Evolutionary conservation across 2,329 filamentous ascomycete species (phyloP).

Genomic region (Pseudogymnoascus sp.): DNA sequence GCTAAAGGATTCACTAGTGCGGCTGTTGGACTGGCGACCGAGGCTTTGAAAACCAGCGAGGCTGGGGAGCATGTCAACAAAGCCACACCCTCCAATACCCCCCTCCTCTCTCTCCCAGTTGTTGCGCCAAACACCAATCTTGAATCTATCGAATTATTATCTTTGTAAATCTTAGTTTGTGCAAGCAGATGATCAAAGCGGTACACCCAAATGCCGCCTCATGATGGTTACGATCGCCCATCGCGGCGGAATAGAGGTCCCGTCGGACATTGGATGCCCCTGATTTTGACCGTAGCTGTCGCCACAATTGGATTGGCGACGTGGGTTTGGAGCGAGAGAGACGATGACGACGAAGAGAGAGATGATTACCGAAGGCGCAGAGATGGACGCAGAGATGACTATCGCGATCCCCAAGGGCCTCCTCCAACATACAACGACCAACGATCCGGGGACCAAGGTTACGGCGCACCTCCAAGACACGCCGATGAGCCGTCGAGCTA

Average conservation of each 20-base stretch:
- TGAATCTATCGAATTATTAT: background rate
- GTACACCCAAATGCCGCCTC: slow-evolving; percentile 47
- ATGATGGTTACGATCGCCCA: slow-evolving; percentile 48
- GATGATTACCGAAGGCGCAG: slow-evolving; percentile 43
- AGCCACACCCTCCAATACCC: background rate
- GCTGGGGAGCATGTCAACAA: slow-evolving; percentile 1
- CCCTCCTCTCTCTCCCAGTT: background rate
- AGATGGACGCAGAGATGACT: slow-evolving; percentile 40
- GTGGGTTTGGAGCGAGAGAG: slow-evolving; percentile 90
- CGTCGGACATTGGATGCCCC: slow-evolving; percentile 80
- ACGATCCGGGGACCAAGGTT: slow-evolving; percentile 32
- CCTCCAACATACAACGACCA: slow-evolving; percentile 35
- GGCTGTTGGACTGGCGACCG: slow-evolving; percentile 10
- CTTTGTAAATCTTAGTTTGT: background rate
- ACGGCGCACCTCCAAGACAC: slow-evolving; percentile 33
- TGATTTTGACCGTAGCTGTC: slow-evolving; percentile 77
- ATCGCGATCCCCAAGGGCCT: slow-evolving; percentile 37
- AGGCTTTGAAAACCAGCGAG: slow-evolving; percentile 8
- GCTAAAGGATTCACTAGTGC: slow-evolving; percentile 5
- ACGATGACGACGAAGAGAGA: slow-evolving; percentile 61
- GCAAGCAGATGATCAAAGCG: slow-evolving; percentile 6
- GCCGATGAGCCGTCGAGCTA: slow-evolving; percentile 47
- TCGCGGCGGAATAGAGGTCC: slow-evolving; percentile 44
- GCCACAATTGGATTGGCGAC: slow-evolving; percentile 79
- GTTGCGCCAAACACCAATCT: slow-evolving; percentile 9